Base-by-base conservation (phyloP, 2,329 filamentous ascomycete species). In the Pseudopithomyces chartarum region DNA sequence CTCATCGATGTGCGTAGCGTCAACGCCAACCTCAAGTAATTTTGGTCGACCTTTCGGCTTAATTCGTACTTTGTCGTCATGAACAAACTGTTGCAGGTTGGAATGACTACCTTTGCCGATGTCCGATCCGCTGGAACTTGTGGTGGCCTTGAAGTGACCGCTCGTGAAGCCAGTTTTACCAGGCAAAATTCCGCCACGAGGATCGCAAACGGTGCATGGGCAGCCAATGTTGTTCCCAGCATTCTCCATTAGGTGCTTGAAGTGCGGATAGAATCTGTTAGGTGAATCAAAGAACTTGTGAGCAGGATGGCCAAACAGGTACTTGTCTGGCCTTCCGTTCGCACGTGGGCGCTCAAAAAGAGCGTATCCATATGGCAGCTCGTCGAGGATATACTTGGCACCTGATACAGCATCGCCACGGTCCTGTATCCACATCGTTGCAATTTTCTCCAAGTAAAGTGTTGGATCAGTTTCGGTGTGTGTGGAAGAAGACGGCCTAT, bases 231-330 rank as follows among this genome's bases (percentile, higher is more conserved):
- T 70, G 40, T 71, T 69, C 0, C 76, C 77, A 2, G 62, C 72
- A 49, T 80, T 76, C 13, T 80, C 77, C 80, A 87, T 85, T 22
- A 87, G 66, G 66, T 81, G 78, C 49, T 79, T 73, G 66, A 88
- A 87, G 57, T 88, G 86, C 0, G 81, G 80, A 47, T 79, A 84
- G 61, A 86, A 86, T 3, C 80, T 73, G 19, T 78, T 78, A 0
- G 81, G 78, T 0, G 85, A 87, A 44, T 85, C 79, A 54, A 83
- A 87, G 15, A 70, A 73, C 46, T 74, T 73, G 7, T 79, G 79
- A 7, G 72, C 70, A 0, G 83, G 84, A 66, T 88, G 84, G 0
- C 86, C 86, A 54, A 78, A 87, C 0, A 87, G 71, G 54, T 83
- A 86, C 48, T 80, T 79, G 66, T 87, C 85, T 8, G 79, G 64